These are phyloP conservation scores for Tetracentron sinense DNA, from an alignment of 164 flowering plant genomes.

Conservation along the genomic window DNA sequence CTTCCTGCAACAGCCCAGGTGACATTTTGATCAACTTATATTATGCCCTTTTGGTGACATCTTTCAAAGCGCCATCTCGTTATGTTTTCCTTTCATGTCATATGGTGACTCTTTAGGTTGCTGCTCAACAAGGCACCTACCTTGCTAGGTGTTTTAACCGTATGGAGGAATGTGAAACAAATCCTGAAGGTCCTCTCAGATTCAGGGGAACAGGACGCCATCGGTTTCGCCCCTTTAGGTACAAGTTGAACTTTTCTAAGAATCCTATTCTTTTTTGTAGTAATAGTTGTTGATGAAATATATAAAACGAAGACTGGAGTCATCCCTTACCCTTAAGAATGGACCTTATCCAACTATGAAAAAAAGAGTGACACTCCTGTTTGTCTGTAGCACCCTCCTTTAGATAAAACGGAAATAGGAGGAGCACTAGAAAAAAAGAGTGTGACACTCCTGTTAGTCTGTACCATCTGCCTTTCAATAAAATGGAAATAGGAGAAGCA, in stretches of 20 bases:
- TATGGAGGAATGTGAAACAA: slow-evolving; percentile 9
- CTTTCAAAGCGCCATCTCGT: neutral
- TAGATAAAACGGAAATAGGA: no score
- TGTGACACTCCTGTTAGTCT: no score
- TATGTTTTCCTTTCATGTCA: neutral
- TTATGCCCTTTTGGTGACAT: neutral
- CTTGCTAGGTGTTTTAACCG: slow-evolving; percentile 80
- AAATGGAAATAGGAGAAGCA: no score
- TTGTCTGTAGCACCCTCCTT: no score
- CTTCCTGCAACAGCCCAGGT: slow-evolving; percentile 99
- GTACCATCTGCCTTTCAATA: no score
- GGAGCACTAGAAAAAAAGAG: no score
- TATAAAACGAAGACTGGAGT: no score
- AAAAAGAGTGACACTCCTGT: no score
- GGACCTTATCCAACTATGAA: no score
- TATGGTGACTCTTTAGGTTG: neutral
- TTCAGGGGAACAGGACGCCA: slow-evolving; percentile 63
- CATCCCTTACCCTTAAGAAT: no score
- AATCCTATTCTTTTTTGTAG: neutral
- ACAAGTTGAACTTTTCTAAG: neutral
- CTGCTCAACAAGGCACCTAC: slow-evolving; percentile 34
- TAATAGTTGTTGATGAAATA: no score
- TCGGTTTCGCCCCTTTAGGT: slow-evolving; percentile 83
- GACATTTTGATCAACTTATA: neutral
- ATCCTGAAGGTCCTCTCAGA: slow-evolving; percentile 37